Conservation (phyloP, 2,329 filamentous ascomycete species). For the Trichophyton benhamiae region DNA sequence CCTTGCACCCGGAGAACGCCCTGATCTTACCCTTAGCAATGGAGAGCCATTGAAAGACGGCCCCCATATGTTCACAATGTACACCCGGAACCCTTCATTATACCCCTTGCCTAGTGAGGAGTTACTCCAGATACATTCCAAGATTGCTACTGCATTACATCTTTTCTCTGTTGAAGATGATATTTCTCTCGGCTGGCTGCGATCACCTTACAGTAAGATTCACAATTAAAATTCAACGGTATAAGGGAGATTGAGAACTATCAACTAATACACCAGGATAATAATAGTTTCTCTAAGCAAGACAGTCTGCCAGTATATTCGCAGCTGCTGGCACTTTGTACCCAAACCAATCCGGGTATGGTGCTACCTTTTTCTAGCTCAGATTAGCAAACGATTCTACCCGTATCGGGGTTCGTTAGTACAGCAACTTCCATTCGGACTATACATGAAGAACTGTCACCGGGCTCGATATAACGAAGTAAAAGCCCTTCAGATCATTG, state of each 20-base stretch:
- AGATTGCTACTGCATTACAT: slow-evolving; percentile 10
- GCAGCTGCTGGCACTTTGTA: slow-evolving; percentile 4
- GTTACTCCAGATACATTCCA: slow-evolving; percentile 10
- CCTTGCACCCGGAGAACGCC: not conserved
- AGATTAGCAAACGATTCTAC: not conserved
- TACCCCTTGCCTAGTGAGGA: slow-evolving; percentile 7
- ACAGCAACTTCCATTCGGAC: not conserved
- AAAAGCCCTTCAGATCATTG: not conserved
- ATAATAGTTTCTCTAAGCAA: not conserved
- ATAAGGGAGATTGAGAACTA: too few relatives aligned
- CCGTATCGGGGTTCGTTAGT: not conserved
- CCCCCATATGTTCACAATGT: slow-evolving; percentile 2
- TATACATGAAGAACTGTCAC: not conserved
- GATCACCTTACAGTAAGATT: not conserved
- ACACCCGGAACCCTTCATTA: slow-evolving; percentile 4
- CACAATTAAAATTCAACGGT: not conserved
- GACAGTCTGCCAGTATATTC: not conserved
- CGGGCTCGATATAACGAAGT: not conserved
- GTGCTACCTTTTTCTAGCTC: not conserved
- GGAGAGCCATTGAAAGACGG: not conserved
- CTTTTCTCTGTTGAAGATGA: slow-evolving; percentile 12
- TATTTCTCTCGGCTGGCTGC: slow-evolving; percentile 10
- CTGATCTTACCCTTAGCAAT: not conserved
- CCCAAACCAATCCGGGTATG: slow-evolving; percentile 3
- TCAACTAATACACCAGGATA: not conserved